Base-by-base conservation (phyloP, 768 basidiomycete genomes). In the Rubroboletus pulcherrimus region DNA sequence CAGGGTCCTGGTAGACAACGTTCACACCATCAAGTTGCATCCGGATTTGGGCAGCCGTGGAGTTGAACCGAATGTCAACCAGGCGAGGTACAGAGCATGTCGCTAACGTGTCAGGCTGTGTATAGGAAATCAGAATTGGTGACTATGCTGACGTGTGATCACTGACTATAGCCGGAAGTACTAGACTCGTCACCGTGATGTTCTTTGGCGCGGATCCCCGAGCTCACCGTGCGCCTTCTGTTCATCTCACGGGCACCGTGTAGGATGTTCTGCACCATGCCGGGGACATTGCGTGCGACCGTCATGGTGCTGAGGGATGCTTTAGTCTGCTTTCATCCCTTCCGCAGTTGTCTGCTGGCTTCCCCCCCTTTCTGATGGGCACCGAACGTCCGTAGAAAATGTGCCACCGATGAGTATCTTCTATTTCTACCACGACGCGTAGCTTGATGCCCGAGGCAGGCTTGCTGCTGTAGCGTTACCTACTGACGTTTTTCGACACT, bases 41-140 rank as follows among this genome's bases (percentile, higher is more conserved):
- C 67, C 62, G 19, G 58, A 67, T 69, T 67, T 62, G 54, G 67
- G 53, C 19, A 61, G 43, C 56, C 57, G 3, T 55, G 48, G 24
- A 47, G 21, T 46, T 33, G 41, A 51, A 48, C 58, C 54, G 64
- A 56, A n/a, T 21, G 53, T 59, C 45, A 50, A 45, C 51, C 42
- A 58, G 61, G 56, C 58, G 52, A 66, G 56, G 58, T 49, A 55
- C 46, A 46, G 34, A 42, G 58, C 66, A 44, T 58, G 61, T 53
- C 47, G 41, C 66, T 55, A 63, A 66, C 52, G 45, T 40, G 47
- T 34, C 42, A 34, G 56, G 61, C 56, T 61, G 66, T 66, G 61
- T 57, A 21, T 21, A 54, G 44, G 50, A 38, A 46, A 61, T 46
- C 49, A 38, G 14, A 33, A 55, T 46, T 51, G 56, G 50, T 47